phyloP scores from a whole-genome alignment of 2,329 filamentous ascomycete species.

The Penicillium sp. region DNA sequence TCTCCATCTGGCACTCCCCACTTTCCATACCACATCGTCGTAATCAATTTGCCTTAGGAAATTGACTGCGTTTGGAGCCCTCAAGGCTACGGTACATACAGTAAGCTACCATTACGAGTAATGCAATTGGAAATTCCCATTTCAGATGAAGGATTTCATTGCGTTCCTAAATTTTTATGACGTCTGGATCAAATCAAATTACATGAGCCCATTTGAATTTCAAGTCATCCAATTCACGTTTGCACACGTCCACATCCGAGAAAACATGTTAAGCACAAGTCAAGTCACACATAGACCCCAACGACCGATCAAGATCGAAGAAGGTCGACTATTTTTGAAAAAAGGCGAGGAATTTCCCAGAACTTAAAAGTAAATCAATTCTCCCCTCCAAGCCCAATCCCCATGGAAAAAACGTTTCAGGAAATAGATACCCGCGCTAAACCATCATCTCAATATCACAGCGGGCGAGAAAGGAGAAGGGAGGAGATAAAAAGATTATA shows the following conservation, averaged over 20 bases:
- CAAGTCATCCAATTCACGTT: constrained; percentile 32
- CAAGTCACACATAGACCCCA: neutral
- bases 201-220: constrained; percentile 31
- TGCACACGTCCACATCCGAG: constrained; percentile 25
- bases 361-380: neutral
- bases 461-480: constrained; percentile 4
- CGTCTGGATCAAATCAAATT: constrained; percentile 36
- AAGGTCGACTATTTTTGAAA: constrained; percentile 1
- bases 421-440: neutral
- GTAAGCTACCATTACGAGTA: too few relatives aligned
- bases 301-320: neutral
- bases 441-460: neutral
- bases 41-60: too few relatives aligned
- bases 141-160: constrained; percentile 11
- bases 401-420: constrained; percentile 4
- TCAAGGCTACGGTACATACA: too few relatives aligned
- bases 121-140: neutral
- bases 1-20: too few relatives aligned
- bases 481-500: neutral
- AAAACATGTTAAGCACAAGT: constrained; percentile 21
- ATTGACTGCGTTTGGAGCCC: too few relatives aligned
- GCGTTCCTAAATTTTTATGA: constrained; percentile 30
- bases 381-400: neutral
- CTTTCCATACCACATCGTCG: too few relatives aligned
- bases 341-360: neutral